Conservation (phyloP, 495 filamentous ascomycete genomes). For the Aspergillus homomorphus region DNA sequence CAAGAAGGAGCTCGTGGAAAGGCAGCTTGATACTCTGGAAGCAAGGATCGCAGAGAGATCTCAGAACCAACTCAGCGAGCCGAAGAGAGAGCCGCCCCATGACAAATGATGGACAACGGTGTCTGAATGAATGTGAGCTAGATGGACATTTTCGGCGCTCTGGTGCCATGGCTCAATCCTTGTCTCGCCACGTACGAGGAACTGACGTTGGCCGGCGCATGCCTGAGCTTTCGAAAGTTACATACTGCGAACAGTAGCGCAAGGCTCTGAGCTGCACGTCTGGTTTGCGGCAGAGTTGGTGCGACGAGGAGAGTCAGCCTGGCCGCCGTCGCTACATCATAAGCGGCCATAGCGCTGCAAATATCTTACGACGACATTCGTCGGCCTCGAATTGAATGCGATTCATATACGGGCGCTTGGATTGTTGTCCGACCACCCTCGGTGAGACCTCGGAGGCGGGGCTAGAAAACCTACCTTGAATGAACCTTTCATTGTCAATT, state of each 20-base stretch:
- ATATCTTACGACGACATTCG: not conserved
- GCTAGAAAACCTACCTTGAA: no score
- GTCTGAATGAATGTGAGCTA: not conserved
- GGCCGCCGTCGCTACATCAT: not conserved
- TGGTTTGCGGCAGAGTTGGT: not conserved
- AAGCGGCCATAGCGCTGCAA: not conserved
- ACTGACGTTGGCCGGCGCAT: not conserved
- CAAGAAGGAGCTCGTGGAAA: conserved; percentile 53
- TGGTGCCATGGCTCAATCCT: not conserved
- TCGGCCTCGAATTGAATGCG: no score
- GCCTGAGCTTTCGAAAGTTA: no score
- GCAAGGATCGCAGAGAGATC: conserved; percentile 40
- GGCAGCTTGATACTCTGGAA: conserved; percentile 54
- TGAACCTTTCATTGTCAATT: no score
- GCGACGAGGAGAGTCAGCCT: not conserved
- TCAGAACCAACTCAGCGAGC: conserved; percentile 24
- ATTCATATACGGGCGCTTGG: no score
- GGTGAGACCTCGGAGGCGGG: no score
- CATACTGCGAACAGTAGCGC: no score
- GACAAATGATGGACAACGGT: conserved; percentile 6
- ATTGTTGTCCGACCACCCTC: no score
- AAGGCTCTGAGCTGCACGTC: not conserved
- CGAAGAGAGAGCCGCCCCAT: conserved; percentile 20
- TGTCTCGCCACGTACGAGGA: not conserved
- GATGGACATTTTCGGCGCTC: not conserved